Base-by-base conservation (phyloP, 164 flowering plant genomes). In the Cinnamomum chago region DNA sequence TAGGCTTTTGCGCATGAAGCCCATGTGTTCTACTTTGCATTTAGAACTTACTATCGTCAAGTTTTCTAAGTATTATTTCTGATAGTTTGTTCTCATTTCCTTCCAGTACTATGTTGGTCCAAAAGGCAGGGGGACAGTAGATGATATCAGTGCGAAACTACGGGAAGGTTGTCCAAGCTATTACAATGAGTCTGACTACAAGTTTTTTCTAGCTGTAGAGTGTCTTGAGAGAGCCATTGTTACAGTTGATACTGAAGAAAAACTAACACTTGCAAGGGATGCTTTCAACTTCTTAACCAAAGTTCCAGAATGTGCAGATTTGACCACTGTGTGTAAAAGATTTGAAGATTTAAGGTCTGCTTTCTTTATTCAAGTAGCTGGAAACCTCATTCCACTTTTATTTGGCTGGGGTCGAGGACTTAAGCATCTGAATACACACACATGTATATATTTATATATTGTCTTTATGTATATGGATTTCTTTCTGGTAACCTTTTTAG, bases 151-250 rank as follows among this genome's bases (percentile, higher is more conserved):
- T 84, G 90, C 83, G 58, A 92, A 86, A 80, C 78, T 96, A 62
- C 87, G 92, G 1, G 97, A 92, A 68, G 98, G 99, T 75, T 96
- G 99, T 77, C 98, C 99, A 23, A 96, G 99, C 83, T 96, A 88
- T 80, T 96, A 80, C 77, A 93, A 91, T 85, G 99, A 96, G 80
- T 88, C 97, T 70, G 98, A 96, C 84, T 85, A 94, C 88, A 96
- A 91, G 71, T 96, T 96, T 74, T 96, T 86, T 84, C 82, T 92
- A 76, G 99, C 99, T 68, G 99, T 96, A 69, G 99, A 96, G 81
- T 88, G 83, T 82, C 97, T 96, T 79, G 97, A 96, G 83, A 91
- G 91, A 85, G 97, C 99, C 79, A 90, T 93, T 77, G 81, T 85
- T 64, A 82, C 93, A 76, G 55, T 81, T 72, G 89, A 91, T 73